Evolutionary conservation across 176 grass and related monocot genomes (phyloP).

Genomic region (Aegilops umbellulata): DNA sequence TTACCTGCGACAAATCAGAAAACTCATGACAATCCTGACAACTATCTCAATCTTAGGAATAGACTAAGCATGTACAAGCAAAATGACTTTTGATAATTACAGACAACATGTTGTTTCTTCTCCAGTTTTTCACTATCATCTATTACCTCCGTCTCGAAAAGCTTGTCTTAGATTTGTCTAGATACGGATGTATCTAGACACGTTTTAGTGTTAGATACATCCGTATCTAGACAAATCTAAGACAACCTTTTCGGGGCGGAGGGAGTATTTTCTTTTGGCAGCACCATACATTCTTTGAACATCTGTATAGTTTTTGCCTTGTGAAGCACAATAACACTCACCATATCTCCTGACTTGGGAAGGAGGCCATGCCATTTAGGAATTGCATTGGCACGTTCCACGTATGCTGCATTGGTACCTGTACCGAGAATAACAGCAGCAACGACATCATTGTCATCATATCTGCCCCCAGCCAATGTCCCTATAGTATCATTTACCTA

Average conservation of each 20-base stretch:
- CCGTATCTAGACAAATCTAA: no score
- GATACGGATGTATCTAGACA: no score
- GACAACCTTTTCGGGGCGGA: no score
- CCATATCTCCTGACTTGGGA: conserved; percentile 63
- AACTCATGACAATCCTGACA: not conserved
- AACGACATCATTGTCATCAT: conserved; percentile 60
- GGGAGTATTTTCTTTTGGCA: not conserved
- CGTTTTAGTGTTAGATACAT: no score
- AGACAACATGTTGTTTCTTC: not conserved
- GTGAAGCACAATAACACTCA: conserved; percentile 28
- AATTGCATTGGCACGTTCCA: conserved; percentile 65
- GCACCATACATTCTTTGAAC: not conserved
- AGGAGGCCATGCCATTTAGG: conserved; percentile 66
- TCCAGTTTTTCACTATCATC: not conserved
- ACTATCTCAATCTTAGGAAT: not conserved
- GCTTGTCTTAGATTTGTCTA: no score
- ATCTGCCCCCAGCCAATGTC: conserved; percentile 63
- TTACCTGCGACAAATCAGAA: conserved; percentile 43
- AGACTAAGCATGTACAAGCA: not conserved
- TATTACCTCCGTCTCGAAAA: no score
- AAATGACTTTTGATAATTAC: not conserved
- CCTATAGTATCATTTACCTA: conserved; percentile 70
- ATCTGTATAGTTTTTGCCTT: not conserved
- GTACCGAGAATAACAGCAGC: conserved; percentile 80
- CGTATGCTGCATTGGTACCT: conserved; percentile 79